Conservation (phyloP, 1,139 yeast species). For the Taiozyma onychis region DNA sequence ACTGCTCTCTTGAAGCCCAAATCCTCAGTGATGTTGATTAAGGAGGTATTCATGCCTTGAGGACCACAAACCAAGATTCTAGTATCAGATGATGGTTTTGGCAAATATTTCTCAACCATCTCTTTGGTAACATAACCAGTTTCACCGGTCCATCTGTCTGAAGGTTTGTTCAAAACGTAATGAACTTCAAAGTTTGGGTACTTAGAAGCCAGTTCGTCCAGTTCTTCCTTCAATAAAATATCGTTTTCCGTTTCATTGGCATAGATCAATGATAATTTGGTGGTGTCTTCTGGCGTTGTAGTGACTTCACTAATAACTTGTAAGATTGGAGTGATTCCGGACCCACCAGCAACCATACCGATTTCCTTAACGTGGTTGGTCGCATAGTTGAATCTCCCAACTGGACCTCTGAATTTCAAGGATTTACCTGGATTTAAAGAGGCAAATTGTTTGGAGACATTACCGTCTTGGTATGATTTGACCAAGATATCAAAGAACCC, state of each 20-base stretch:
- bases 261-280: slow-evolving; percentile 54
- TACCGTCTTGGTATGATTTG: slow-evolving; percentile 66
- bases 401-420: slow-evolving; percentile 72
- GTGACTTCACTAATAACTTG: slow-evolving; percentile 56
- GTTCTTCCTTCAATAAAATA: slow-evolving; percentile 60
- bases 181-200: slow-evolving; percentile 57
- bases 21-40: slow-evolving; percentile 45
- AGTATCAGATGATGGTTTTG: slow-evolving; percentile 40
- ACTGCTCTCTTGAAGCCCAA: slow-evolving; percentile 58
- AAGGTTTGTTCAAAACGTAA: slow-evolving; percentile 38
- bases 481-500: slow-evolving; percentile 74
- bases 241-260: slow-evolving; percentile 74
- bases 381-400: slow-evolving; percentile 60
- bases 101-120: slow-evolving; percentile 46
- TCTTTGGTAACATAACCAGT: slow-evolving; percentile 57
- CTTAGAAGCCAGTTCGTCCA: slow-evolving; percentile 58
- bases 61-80: slow-evolving; percentile 75
- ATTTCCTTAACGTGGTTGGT: slow-evolving; percentile 57
- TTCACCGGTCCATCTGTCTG: slow-evolving; percentile 47
- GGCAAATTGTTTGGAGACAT: slow-evolving; percentile 61
- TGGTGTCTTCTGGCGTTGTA: slow-evolving; percentile 60
- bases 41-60: slow-evolving; percentile 53
- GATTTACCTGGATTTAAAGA: slow-evolving; percentile 55
- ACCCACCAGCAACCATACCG: slow-evolving; percentile 76
- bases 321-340: slow-evolving; percentile 75